phyloP scores from a whole-genome alignment of 169 alveolate genomes.

The Eimeria acervulina region DNA sequence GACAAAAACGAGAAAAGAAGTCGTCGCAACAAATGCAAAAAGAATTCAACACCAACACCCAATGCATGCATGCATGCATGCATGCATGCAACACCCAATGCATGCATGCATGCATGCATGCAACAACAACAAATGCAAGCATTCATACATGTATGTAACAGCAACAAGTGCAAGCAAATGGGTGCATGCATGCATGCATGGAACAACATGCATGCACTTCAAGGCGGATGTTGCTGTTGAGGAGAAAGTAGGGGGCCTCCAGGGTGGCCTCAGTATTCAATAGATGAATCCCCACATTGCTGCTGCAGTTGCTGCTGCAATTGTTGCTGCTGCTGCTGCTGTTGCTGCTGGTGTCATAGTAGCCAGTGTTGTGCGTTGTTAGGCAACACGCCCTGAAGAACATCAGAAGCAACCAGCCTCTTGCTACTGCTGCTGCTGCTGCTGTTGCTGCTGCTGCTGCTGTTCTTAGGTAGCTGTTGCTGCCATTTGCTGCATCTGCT shows the following conservation, averaged over 20 bases:
- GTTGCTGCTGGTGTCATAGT: neutral
- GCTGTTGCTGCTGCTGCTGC: constrained; percentile 2
- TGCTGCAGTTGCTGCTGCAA: neutral
- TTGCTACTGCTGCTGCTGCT: neutral
- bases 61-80: neutral
- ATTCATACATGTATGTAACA: too few species aligned
- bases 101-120: too few species aligned
- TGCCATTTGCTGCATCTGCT: constrained; percentile 61
- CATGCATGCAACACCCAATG: too few species aligned
- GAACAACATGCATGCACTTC: too few species aligned
- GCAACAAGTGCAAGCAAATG: too few species aligned
- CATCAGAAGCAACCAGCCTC: neutral
- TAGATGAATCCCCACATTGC: neutral
- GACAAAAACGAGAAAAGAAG: too few species aligned
- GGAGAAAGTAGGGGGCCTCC: too few species aligned
- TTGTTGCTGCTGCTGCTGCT: neutral
- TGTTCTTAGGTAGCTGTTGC: neutral
- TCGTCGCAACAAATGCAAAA: too few species aligned
- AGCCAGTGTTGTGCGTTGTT: neutral
- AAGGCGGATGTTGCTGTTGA: too few species aligned
- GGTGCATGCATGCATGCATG: too few species aligned
- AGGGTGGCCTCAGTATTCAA: too few species aligned
- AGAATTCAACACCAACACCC: neutral
- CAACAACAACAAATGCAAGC: too few species aligned
- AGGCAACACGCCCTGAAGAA: neutral